These are phyloP conservation scores for Camellia sinensis DNA, from an alignment of 148 eudicot species.

Conservation along the genomic window DNA sequence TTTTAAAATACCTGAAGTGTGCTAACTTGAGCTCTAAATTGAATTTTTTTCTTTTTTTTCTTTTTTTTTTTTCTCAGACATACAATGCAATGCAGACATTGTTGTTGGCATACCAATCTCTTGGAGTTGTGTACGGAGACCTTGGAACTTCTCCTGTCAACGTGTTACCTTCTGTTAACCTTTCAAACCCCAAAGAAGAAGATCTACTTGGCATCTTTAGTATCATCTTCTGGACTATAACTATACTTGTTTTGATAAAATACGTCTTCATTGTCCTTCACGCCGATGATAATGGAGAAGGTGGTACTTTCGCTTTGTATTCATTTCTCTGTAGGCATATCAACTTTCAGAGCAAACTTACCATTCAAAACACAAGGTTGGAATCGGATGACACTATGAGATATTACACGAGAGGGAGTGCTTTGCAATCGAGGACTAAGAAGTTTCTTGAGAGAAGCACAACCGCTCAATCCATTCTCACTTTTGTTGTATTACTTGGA, in stretches of 20 bases:
- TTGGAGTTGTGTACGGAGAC: slow-evolving; percentile 39
- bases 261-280: slow-evolving; percentile 17
- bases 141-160: slow-evolving; percentile 36
- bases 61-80: neutral
- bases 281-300: slow-evolving; percentile 18
- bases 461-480: slow-evolving; percentile 11
- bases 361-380: slow-evolving; percentile 5
- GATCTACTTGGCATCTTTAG: slow-evolving; percentile 15
- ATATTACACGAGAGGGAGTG: slow-evolving; percentile 3
- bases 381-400: neutral
- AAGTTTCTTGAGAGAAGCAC: slow-evolving; percentile 14
- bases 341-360: slow-evolving; percentile 10
- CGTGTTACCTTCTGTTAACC: slow-evolving; percentile 24
- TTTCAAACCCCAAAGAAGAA: slow-evolving; percentile 13
- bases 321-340: slow-evolving; percentile 6
- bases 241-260: slow-evolving; percentile 7
- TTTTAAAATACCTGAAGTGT: too few relatives aligned
- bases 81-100: slow-evolving; percentile 4
- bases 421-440: slow-evolving; percentile 4
- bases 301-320: slow-evolving; percentile 17
- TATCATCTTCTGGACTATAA: slow-evolving; percentile 9
- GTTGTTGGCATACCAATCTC: slow-evolving; percentile 30
- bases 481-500: slow-evolving; percentile 15
- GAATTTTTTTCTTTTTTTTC: too few relatives aligned
- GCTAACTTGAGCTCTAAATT: too few relatives aligned